Percentiles rank a stretch among this genome's conserved stretches.
phyloP scores from a whole-genome alignment of 495 filamentous ascomycete species.

The Paragyromitra xinjiangensis region DNA sequence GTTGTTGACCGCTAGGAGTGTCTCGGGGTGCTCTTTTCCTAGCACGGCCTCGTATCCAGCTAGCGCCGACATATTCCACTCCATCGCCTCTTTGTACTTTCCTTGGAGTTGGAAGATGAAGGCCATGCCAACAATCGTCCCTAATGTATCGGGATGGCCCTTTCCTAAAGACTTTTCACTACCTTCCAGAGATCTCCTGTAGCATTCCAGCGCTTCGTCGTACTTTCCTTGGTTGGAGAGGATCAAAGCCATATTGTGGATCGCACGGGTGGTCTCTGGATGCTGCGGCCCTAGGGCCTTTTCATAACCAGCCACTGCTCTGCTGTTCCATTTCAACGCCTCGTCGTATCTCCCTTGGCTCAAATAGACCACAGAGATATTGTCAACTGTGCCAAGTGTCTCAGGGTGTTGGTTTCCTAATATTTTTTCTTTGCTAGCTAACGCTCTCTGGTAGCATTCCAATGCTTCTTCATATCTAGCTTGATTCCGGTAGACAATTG shows the following conservation, averaged over 20 bases:
- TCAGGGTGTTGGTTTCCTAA: conserved; percentile 49
- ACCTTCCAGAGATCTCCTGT: conserved; percentile 43
- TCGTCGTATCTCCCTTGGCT: conserved; percentile 53
- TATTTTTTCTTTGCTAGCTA: conserved; percentile 34
- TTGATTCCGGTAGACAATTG: conserved; percentile 18
- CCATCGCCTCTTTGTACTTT: conserved; percentile 50
- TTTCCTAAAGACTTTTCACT: conserved; percentile 44
- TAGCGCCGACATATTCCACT: conserved; percentile 50
- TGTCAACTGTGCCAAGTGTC: conserved; percentile 41
- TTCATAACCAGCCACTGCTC: conserved; percentile 42
- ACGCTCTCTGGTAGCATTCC: conserved; percentile 24
- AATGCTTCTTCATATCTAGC: conserved; percentile 38
- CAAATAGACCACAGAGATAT: conserved; percentile 44
- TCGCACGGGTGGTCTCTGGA: conserved; percentile 35
- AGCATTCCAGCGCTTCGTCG: conserved; percentile 52
- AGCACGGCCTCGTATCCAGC: conserved; percentile 35
- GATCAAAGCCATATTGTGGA: conserved; percentile 28
- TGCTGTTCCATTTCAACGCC: conserved; percentile 51
- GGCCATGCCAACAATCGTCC: conserved; percentile 15
- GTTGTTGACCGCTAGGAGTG: conserved; percentile 38
- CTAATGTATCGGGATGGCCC: conserved; percentile 26
- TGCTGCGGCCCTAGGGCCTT: conserved; percentile 50
- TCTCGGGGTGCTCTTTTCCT: conserved; percentile 50
- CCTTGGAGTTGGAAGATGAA: conserved; percentile 38
- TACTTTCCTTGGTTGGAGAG: conserved; percentile 34